Base-by-base conservation (phyloP, 2,329 filamentous ascomycete genomes). In the Claviceps cyperi region DNA sequence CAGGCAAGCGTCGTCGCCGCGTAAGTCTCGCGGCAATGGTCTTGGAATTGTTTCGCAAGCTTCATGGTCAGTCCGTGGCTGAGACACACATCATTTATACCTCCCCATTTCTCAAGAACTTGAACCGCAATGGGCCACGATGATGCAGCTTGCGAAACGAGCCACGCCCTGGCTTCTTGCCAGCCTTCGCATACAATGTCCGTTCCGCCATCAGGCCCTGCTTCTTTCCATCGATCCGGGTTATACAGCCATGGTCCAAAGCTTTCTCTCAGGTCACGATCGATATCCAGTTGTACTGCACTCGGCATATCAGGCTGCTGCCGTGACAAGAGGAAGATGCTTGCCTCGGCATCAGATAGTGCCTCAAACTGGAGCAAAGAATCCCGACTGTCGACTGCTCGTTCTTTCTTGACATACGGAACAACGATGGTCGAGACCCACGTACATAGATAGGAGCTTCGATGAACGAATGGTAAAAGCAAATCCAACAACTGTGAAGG, bases 171-270 rank as follows among this genome's bases (percentile, higher is more conserved):
- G 4, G 83, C 70, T 54, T 77, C 72, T 54, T 86, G 80, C 84
- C 84, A 90, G 7, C 80, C 83, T 41, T 75, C 62, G 64, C 77
- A 74, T 50, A 69, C 63, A 47, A 64, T 51, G n/a, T 55, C 49
- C 32, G 47, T 38, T 13, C 43, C 48, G 19, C 51, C 50, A 41
- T 52, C 45, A 24, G 54, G 48, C 9, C 1, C 52, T 46, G 15
- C 22, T 21, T 49, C 46, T 21, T 52, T 75, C 69, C 82, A 81
- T 49, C 81, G 76, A 19, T 66, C 72, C 47, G 80, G 72, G 44
- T 79, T 80, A 58, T 84, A 80, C 46, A 89, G 69, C 85, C 85
- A 91, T 2, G 86, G 85, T 0, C 80, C 81, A 47, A 90, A 67
- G 38, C 90, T 60, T 0, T 81, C 78, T 54, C 77, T 77, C 50